Conservation (phyloP, 2,329 filamentous ascomycete species). For the Didymella glomerata region DNA sequence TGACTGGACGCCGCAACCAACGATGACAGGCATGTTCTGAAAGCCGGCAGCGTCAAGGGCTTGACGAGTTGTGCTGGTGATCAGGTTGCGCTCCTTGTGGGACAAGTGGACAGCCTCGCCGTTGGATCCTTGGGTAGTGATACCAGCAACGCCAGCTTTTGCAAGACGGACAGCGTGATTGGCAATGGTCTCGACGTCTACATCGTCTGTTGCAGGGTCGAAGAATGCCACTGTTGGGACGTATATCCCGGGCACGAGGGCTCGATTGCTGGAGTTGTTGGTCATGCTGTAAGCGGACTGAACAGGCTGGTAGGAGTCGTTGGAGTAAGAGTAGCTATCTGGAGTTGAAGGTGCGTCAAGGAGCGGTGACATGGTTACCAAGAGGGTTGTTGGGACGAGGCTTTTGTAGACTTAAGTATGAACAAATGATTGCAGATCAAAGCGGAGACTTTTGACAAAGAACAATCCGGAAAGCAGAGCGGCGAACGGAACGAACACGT, state of each 20-base stretch:
- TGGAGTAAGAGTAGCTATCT: slow-evolving; percentile 43
- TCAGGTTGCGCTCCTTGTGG: slow-evolving; percentile 71
- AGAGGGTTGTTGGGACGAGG: slow-evolving; percentile 19
- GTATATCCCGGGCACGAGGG: slow-evolving; percentile 54
- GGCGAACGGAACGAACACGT: slow-evolving; percentile 48
- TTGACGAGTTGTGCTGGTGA: slow-evolving; percentile 74
- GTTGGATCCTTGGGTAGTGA: slow-evolving; percentile 82
- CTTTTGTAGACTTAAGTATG: slow-evolving; percentile 39
- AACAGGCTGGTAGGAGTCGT: slow-evolving; percentile 45
- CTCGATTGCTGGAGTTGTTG: slow-evolving; percentile 50
- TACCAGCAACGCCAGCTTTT: slow-evolving; percentile 72
- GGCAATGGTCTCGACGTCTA: slow-evolving; percentile 53
- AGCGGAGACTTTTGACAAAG: slow-evolving; percentile 46
- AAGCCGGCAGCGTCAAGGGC: slow-evolving; percentile 74
- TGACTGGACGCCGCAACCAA: slow-evolving; percentile 77
- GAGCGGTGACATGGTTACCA: slow-evolving; percentile 50
- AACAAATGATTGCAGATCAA: slow-evolving; percentile 34
- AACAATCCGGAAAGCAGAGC: slow-evolving; percentile 26
- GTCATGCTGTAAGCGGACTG: slow-evolving; percentile 48
- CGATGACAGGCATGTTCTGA: slow-evolving; percentile 73
- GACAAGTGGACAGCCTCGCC: slow-evolving; percentile 83
- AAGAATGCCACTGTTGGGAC: slow-evolving; percentile 58
- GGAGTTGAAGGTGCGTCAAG: slow-evolving; percentile 50
- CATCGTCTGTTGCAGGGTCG: slow-evolving; percentile 51
- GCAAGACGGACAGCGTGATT: slow-evolving; percentile 72